Conservation (phyloP, 139 green algal genomes). For the Klebsormidium nitens region DNA sequence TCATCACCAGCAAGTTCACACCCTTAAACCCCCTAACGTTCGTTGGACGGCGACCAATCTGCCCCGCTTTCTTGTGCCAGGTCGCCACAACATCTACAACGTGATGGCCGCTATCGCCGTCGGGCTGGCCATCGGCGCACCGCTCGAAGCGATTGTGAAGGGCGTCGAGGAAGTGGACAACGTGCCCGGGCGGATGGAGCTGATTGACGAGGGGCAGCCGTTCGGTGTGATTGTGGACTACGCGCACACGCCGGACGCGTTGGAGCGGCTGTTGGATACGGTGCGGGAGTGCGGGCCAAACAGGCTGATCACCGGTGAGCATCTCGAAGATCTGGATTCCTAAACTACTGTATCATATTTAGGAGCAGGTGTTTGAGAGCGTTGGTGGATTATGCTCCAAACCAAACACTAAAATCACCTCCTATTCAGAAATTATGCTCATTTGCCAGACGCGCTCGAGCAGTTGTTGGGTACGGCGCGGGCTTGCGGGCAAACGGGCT, state of each 20-base stretch:
- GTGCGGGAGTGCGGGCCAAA: constrained; percentile 47
- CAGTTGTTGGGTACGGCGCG: too few relatives aligned
- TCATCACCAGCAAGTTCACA: too few relatives aligned
- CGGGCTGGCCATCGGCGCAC: constrained; percentile 68
- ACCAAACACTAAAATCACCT: too few relatives aligned
- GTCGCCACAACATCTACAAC: constrained; percentile 82
- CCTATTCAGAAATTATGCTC: too few relatives aligned
- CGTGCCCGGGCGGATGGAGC: constrained; percentile 63
- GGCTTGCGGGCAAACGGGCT: too few relatives aligned
- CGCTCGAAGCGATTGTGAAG: constrained; percentile 38
- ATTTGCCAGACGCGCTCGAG: too few relatives aligned
- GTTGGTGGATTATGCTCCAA: too few relatives aligned
- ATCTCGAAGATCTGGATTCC: too few relatives aligned
- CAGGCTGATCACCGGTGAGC: constrained; percentile 52
- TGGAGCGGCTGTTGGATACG: constrained; percentile 57
- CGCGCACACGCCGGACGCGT: constrained; percentile 70
- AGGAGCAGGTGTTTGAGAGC: too few relatives aligned
- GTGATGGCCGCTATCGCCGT: constrained; percentile 83
- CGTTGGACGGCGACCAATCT: too few relatives aligned
- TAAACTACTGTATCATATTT: too few relatives aligned
- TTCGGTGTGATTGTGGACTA: constrained; percentile 92
- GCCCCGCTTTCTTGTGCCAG: constrained; percentile 56
- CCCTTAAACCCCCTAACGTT: too few relatives aligned
- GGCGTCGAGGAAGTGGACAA: constrained; percentile 70
- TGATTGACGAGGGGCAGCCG: constrained; percentile 82